Evolutionary conservation across 2,329 filamentous ascomycete species (phyloP).

Genomic region (Periconia digitata): DNA sequence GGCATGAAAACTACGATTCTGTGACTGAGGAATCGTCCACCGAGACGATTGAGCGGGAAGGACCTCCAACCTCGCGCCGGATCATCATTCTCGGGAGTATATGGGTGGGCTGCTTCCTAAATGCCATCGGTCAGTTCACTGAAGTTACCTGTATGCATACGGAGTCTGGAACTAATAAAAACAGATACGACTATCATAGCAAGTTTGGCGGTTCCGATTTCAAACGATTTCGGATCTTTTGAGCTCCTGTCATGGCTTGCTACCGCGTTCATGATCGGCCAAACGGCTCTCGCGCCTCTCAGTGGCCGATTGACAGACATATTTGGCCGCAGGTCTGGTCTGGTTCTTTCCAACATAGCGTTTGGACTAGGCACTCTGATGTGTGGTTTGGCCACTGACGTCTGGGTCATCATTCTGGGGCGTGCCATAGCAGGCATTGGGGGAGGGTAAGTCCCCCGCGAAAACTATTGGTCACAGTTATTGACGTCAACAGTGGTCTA

Average conservation of each 20-base stretch:
- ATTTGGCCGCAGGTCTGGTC: conserved; percentile 75
- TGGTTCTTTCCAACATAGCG: conserved; percentile 77
- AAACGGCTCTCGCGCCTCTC: conserved; percentile 82
- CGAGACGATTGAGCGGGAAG: background rate
- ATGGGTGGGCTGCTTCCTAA: background rate
- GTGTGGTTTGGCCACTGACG: conserved; percentile 70
- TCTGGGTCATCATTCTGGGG: conserved; percentile 73
- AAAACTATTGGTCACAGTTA: background rate
- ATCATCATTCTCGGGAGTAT: background rate
- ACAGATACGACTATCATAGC: conserved; percentile 46
- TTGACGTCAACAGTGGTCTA: conserved; percentile 43
- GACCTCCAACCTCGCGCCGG: background rate
- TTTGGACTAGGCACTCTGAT: conserved; percentile 81
- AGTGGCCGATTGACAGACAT: conserved; percentile 87
- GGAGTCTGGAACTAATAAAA: background rate
- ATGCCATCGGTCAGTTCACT: background rate
- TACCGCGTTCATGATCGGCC: conserved; percentile 83
- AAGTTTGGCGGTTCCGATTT: conserved; percentile 81
- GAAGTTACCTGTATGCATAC: too few species aligned
- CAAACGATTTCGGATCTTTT: conserved; percentile 78
- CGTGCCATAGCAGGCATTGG: conserved; percentile 80
- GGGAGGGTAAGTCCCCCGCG: background rate
- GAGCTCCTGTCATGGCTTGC: conserved; percentile 85
- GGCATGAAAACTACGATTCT: background rate
- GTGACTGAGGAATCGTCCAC: background rate